These are phyloP conservation scores for Psilocybe subaeruginosa DNA, from an alignment of 768 basidiomycete species.

Conservation along the genomic window DNA sequence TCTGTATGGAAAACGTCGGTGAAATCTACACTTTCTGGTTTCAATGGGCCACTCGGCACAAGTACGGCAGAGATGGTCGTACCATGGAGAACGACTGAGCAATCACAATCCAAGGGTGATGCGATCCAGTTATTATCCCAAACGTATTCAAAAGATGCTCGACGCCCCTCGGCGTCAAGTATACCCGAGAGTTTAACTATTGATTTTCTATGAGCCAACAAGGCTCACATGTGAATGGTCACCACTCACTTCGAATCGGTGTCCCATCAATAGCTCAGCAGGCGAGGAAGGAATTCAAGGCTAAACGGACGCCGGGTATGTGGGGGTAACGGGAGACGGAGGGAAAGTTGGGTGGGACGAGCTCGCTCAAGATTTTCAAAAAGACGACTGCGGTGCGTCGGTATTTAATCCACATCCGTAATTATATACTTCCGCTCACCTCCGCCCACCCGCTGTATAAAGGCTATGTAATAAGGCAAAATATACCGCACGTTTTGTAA, in stretches of 20 bases:
- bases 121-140: conserved; percentile 19
- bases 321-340: neutral
- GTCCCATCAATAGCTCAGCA: neutral
- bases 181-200: conserved; percentile 12
- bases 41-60: neutral
- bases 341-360: neutral
- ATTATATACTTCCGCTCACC: neutral
- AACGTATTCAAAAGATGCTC: conserved; percentile 20
- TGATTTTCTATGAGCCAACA: neutral
- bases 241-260: conserved; percentile 9
- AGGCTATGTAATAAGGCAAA: neutral
- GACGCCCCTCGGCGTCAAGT: conserved; percentile 19
- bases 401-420: neutral
- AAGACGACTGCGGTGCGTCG: neutral
- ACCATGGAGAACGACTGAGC: conserved; percentile 19
- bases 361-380: neutral
- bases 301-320: neutral
- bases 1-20: conserved; percentile 22
- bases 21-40: conserved; percentile 11
- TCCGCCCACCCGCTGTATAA: neutral
- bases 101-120: conserved; percentile 19
- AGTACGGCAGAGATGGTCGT: neutral
- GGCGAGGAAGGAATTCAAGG: neutral
- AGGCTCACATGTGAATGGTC: neutral
- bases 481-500: neutral